phyloP scores from a whole-genome alignment of 805 yeast genomes.

The Saccharomyces paradoxus region DNA sequence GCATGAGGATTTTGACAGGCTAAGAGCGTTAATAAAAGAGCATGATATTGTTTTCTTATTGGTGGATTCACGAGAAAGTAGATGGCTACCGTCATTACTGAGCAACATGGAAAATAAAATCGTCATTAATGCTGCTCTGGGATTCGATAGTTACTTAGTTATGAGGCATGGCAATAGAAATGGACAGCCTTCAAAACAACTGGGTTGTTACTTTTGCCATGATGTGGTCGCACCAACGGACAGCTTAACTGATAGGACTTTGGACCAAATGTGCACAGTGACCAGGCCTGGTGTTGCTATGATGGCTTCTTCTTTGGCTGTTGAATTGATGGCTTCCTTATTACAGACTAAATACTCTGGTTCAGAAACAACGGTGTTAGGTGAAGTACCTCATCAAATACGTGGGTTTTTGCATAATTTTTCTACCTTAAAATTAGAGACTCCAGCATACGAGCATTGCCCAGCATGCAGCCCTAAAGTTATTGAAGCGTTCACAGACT shows the following conservation, averaged over 20 bases:
- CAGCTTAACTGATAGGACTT: slow-evolving; percentile 74
- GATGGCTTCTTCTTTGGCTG: slow-evolving; percentile 79
- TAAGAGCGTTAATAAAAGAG: slow-evolving; percentile 45
- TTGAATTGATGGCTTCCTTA: slow-evolving; percentile 68
- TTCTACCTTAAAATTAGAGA: slow-evolving; percentile 52
- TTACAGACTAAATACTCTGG: slow-evolving; percentile 45
- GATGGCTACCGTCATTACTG: slow-evolving; percentile 94
- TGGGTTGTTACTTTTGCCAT: slow-evolving; percentile 94
- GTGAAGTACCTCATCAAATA: slow-evolving; percentile 80
- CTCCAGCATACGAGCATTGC: slow-evolving; percentile 70
- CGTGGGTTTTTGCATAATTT: slow-evolving; percentile 75
- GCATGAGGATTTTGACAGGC: slow-evolving; percentile 40
- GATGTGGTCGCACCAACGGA: slow-evolving; percentile 93
- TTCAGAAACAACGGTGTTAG: slow-evolving; percentile 39
- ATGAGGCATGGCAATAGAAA: slow-evolving; percentile 75
- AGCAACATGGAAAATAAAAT: slow-evolving; percentile 59
- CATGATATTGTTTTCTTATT: slow-evolving; percentile 76
- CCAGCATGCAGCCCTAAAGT: slow-evolving; percentile 76
- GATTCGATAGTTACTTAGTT: slow-evolving; percentile 87
- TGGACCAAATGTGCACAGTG: slow-evolving; percentile 98
- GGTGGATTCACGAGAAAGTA: slow-evolving; percentile 90
- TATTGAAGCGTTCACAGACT: slow-evolving; percentile 38
- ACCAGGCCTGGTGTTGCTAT: slow-evolving; percentile 94
- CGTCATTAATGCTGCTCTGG: slow-evolving; percentile 88
- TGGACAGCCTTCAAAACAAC: slow-evolving; percentile 29